Evolutionary conservation across 768 basidiomycete genomes (phyloP), one percentile per base, ranked within the genome.

Genomic region (Pluteus cervinus): DNA sequence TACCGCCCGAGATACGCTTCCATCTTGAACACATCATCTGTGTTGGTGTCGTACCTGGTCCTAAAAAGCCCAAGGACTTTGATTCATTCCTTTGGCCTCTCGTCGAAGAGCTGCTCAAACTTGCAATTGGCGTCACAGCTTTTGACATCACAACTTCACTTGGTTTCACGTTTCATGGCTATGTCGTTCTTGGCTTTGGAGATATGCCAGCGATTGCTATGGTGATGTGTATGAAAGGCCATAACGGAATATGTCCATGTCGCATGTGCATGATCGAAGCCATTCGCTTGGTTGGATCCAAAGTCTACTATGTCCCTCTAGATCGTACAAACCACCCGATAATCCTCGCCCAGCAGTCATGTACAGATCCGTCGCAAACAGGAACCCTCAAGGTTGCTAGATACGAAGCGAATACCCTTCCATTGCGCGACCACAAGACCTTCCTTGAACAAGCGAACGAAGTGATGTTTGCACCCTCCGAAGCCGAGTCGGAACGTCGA

Each of bases 151-250:
- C n/a, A n/a, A n/a, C n/a, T n/a, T n/a, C n/a, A n/a, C n/a, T n/a
- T n/a, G n/a, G n/a, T n/a, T n/a, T n/a, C n/a, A n/a, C n/a, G n/a
- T n/a, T 52, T 15, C 59, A 29, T 36, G 56, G 51, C 0, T 59
- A 63, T 45, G 45, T 49, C 11, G 40, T 68, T 3, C 37, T 53
- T n/a, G 39, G 42, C 1, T 40, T 52, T 1, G 55, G 60, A 1
- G 65, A 71, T 40, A 61, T 68, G 2, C 34, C 54, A n/a, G 50
- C 60, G 0, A 50, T 65, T 2, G 41, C 54, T 17, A 58, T 58
- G 39, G 28, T 57, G 9, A 25, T 65, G 33, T 33, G 48, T 2
- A 55, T 65, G 23, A 66, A 65, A 40, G 65, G 68, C 0, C 62
- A 61, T 23, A 69, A 66, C 39, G 53, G 39, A 0, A 25, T 52